Conservation (phyloP, 78 protist genomes). For the Speleostelium caveatum region DNA sequence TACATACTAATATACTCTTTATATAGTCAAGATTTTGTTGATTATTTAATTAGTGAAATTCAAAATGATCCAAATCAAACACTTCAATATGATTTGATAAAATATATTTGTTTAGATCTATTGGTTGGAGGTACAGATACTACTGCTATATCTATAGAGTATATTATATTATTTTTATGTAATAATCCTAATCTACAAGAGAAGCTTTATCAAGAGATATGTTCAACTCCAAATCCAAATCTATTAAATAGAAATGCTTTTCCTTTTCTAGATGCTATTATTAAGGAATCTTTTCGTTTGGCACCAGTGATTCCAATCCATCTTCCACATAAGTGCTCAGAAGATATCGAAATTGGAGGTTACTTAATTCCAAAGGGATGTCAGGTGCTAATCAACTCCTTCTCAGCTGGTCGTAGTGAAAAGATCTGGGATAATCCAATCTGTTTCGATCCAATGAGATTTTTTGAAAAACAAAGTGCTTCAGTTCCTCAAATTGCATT, state of each 20-base stretch:
- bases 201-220: slow-evolving; percentile 20
- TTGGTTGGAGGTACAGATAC: slow-evolving; percentile 73
- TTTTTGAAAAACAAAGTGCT: not conserved
- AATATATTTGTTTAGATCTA: slow-evolving; percentile 38
- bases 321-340: slow-evolving; percentile 8
- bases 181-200: slow-evolving; percentile 48
- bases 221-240: not conserved
- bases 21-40: slow-evolving; percentile 53
- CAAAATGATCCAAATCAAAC: not conserved
- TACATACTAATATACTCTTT: not conserved
- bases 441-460: slow-evolving; percentile 48
- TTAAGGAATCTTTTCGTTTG: slow-evolving; percentile 11
- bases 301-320: slow-evolving; percentile 38
- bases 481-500: not conserved
- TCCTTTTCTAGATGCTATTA: slow-evolving; percentile 18
- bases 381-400: slow-evolving; percentile 9
- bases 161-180: slow-evolving; percentile 26
- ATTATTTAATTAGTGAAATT: slow-evolving; percentile 32
- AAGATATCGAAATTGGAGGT: slow-evolving; percentile 27
- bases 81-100: not conserved
- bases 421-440: slow-evolving; percentile 11
- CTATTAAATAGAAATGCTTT: not conserved
- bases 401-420: not conserved
- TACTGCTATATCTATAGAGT: slow-evolving; percentile 24
- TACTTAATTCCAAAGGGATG: slow-evolving; percentile 50